Evolutionary conservation across 192 early-diverging fungal species (phyloP), one percentile per base, ranked within the genome.

Genomic region (Lunasporangiospora selenospora): DNA sequence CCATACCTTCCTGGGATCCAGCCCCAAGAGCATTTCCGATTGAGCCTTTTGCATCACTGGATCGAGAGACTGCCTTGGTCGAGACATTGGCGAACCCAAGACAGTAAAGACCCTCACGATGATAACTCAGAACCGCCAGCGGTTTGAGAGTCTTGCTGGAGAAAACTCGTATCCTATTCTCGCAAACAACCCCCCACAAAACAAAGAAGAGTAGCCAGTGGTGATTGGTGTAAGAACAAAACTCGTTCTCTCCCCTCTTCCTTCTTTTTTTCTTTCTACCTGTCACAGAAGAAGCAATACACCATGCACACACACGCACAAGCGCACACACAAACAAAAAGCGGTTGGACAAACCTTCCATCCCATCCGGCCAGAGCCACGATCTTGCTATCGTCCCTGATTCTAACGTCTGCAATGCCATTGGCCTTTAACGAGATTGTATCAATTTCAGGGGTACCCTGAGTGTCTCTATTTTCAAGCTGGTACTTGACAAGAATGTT

Each of bases 281-380:
- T n/a, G 12, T 26, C 11, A 40, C n/a, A 40, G 12, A 11, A 40
- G 39, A 13, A 40, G n/a, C n/a, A 40, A 13, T n/a, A 11, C n/a
- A 13, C 39, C 11, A 40, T n/a, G 39, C 11, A 40, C 11, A n/a
- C n/a, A 40, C n/a, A 13, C 11, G 39, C 11, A 13, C 11, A 40
- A n/a, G 12, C 11, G 11, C 39, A 40, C n/a, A n/a, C 39, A 40
- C 11, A n/a, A n/a, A 11, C n/a, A 31, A 29, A 38, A 51, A 31
- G 5, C 29, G 7, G 11, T 18, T 10, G 23, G 26, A 16, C 8
- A 36, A 26, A 75, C 77, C 56, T 75, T 67, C 65, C 58, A 66
- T 79, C 77, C 77, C 77, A 79, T 21, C 70, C 77, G 24, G 77
- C 77, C 7, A 75, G 55, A 1, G 61, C 77, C 18, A 79, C 45